A percentile compares a stretch with the other conserved stretches of the same genome.
These are phyloP conservation scores for Hyphopichia buzzinii DNA, from an alignment of 1,139 yeast species.

Conservation along the genomic window DNA sequence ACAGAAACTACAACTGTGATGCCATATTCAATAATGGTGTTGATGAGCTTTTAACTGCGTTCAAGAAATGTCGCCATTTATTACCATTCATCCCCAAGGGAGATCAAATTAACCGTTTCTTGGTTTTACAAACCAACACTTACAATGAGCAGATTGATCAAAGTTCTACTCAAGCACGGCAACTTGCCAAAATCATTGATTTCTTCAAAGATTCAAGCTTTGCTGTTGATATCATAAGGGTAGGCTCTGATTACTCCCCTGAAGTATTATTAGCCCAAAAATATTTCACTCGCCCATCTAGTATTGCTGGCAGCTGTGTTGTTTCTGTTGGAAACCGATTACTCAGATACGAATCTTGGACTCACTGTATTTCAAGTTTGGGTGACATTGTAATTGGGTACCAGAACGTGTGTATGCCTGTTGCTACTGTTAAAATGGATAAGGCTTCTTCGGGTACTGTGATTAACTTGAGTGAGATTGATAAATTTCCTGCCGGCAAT, in stretches of 20 bases:
- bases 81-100: slow-evolving; percentile 25
- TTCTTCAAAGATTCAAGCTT: background rate
- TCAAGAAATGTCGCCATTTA: slow-evolving; percentile 32
- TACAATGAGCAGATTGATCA: slow-evolving; percentile 8
- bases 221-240: slow-evolving; percentile 18
- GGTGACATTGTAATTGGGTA: slow-evolving; percentile 13
- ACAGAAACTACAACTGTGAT: slow-evolving; percentile 11
- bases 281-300: slow-evolving; percentile 2
- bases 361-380: slow-evolving; percentile 15
- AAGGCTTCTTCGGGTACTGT: no score
- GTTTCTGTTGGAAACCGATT: slow-evolving; percentile 19
- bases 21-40: slow-evolving; percentile 14
- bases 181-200: background rate
- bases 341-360: slow-evolving; percentile 14
- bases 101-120: slow-evolving; percentile 22
- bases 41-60: slow-evolving; percentile 24
- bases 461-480: no score
- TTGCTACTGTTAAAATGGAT: no score
- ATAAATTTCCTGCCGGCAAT: no score
- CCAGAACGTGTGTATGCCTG: slow-evolving; percentile 20
- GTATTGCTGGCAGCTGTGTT: slow-evolving; percentile 8
- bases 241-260: slow-evolving; percentile 20
- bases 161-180: background rate
- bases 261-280: slow-evolving; percentile 17
- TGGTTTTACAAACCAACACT: slow-evolving; percentile 23